Evolutionary conservation across 768 basidiomycete genomes (phyloP), one percentile per base, ranked within the genome.

Genomic region (Phanerodontia chrysosporium): DNA sequence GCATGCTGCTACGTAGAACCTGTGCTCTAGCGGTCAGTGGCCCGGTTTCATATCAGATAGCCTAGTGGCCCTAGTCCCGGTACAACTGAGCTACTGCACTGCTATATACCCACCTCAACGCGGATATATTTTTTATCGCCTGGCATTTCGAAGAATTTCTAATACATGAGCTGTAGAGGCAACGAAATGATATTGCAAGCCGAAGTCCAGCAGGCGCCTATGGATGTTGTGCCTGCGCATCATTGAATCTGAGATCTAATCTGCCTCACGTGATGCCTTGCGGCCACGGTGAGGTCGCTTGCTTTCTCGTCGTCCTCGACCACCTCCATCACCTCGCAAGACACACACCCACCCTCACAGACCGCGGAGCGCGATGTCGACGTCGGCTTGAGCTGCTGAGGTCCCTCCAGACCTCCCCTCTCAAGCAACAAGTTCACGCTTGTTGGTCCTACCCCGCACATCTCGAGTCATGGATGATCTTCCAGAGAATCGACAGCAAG

Each of bases 321-420:
- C 45, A 35, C 28, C 51, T 29, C 46, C 21, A 16, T 54, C 57
- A 22, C 16, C 24, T 27, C 21, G 30, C 53, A 25, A 59, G 52
- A 14, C 27, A 25, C 32, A 30, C 45, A 27, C 54, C 62, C 32
- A 52, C 49, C 44, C n/a, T 22, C n/a, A n/a, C 21, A 25, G 48
- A 39, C 28, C 30, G 35, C 51, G 46, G 57, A 62, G 49, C 60
- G 65, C 62, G 76, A 89, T 89, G 88, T 76, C 78, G 70, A 89
- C 89, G 88, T 76, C 78, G 71, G 82, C 84, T 85, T 90, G 87
- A 90, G 84, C 74, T 78, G 79, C 83, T 71, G 84, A 82, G 87
- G 85, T 83, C 84, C 83, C 70, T 70, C 71, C 76, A 83, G 78
- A 79, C 82, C 85, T 79, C 76, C 76, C 77, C 80, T 71, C 78